These are phyloP conservation scores for Aspergillus heteromorphus DNA, from an alignment of 495 filamentous ascomycete genomes.

Conservation along the genomic window DNA sequence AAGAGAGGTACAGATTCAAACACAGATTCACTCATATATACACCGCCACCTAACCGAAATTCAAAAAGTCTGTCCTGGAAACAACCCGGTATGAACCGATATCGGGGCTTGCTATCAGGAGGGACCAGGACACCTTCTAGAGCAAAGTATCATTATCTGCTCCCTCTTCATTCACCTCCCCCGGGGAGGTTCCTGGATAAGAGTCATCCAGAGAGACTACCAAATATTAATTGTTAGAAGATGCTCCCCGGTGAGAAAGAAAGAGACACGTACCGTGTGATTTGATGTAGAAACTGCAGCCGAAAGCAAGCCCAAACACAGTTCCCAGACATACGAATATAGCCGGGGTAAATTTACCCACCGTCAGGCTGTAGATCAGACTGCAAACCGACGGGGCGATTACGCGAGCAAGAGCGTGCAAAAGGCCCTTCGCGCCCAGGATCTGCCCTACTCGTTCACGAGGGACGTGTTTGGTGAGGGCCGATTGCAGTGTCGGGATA, in stretches of 20 bases:
- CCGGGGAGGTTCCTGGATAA: background rate
- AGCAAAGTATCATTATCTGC: background rate
- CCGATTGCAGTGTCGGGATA: slow-evolving; percentile 72
- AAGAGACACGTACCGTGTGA: slow-evolving; percentile 59
- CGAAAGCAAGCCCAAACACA: slow-evolving; percentile 61
- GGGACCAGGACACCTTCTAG: too few relatives aligned
- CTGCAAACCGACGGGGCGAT: slow-evolving; percentile 78
- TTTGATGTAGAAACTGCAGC: slow-evolving; percentile 61
- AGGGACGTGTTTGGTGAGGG: slow-evolving; percentile 87
- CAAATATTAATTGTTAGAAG: background rate
- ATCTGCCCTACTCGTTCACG: slow-evolving; percentile 74
- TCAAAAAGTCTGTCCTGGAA: too few relatives aligned
- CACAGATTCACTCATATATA: background rate
- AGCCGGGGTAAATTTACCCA: slow-evolving; percentile 68
- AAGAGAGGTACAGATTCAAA: background rate
- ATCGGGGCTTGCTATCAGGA: too few relatives aligned
- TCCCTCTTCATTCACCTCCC: background rate
- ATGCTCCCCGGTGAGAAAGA: background rate
- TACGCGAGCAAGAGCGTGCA: slow-evolving; percentile 78
- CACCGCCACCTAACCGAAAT: background rate
- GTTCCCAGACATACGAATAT: slow-evolving; percentile 71
- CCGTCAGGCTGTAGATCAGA: slow-evolving; percentile 75
- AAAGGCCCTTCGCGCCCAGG: slow-evolving; percentile 76
- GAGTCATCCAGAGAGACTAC: background rate
- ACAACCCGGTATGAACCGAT: background rate